phyloP scores from a whole-genome alignment of 1,139 yeast species.

The Suzukiozyma palmioleophila region DNA sequence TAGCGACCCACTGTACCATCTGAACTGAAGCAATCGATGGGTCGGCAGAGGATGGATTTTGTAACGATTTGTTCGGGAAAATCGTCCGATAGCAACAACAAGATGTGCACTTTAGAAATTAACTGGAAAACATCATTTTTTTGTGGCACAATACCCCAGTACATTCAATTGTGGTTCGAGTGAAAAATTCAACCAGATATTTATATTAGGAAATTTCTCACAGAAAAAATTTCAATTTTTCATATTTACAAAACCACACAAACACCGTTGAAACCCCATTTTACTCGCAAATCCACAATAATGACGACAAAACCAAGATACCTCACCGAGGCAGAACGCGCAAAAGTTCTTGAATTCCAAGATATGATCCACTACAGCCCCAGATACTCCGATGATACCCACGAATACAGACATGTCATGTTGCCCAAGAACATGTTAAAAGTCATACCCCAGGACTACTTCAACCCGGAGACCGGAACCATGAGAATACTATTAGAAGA shows the following conservation, averaged over 20 bases:
- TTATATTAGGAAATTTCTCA: too few relatives aligned
- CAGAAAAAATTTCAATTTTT: too few relatives aligned
- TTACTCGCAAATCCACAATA: too few relatives aligned
- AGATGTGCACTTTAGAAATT: neutral
- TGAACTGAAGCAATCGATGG: neutral
- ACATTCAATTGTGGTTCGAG: neutral
- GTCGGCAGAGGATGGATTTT: slow-evolving; percentile 1
- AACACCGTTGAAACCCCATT: neutral
- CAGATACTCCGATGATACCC: slow-evolving; percentile 82
- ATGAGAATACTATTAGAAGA: slow-evolving; percentile 86
- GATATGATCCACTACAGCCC: slow-evolving; percentile 95
- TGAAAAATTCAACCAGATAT: too few relatives aligned
- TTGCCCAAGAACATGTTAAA: slow-evolving; percentile 94
- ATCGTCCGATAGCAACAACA: neutral
- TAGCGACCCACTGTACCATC: neutral
- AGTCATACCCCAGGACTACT: slow-evolving; percentile 93
- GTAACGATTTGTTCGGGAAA: neutral
- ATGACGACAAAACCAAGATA: slow-evolving; percentile 54
- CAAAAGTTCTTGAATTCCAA: slow-evolving; percentile 84
- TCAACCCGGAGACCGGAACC: slow-evolving; percentile 93
- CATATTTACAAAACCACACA: neutral
- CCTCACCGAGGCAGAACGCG: slow-evolving; percentile 78
- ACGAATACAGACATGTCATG: slow-evolving; percentile 90
- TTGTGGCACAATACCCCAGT: neutral
- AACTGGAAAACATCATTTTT: neutral